phyloP scores from a whole-genome alignment of 495 filamentous ascomycete genomes.

The Hyaloscypha variabilis region DNA sequence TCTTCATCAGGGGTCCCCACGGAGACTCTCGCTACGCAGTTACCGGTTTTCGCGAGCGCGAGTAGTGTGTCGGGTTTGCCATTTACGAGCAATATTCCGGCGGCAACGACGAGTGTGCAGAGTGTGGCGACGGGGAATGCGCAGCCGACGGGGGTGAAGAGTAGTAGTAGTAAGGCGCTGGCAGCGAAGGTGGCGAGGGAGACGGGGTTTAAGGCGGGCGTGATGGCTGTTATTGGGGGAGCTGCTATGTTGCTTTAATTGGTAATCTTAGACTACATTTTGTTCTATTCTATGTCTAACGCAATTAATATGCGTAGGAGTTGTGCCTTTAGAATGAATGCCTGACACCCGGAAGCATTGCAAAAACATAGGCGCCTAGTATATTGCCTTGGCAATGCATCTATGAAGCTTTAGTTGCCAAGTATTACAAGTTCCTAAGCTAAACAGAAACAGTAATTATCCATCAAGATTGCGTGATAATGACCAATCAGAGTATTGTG shows the following conservation, averaged over 20 bases:
- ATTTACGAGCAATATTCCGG: background rate
- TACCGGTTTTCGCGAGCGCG: constrained; percentile 5
- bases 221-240: background rate
- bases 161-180: background rate
- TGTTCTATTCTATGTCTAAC: no score
- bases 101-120: background rate
- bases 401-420: no score
- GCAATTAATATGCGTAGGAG: no score
- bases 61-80: background rate
- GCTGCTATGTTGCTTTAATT: background rate
- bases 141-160: background rate
- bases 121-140: background rate
- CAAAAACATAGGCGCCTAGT: no score
- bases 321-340: no score
- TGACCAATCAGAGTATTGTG: no score
- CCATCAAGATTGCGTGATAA: no score
- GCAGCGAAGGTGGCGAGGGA: background rate
- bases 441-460: no score
- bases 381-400: no score
- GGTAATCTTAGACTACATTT: no score
- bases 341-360: no score
- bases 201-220: background rate
- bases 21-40: constrained; percentile 16
- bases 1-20: constrained; percentile 4
- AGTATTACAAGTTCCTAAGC: no score